phyloP scores from a whole-genome alignment of 2,329 filamentous ascomycete genomes.

The Calonectria montana region DNA sequence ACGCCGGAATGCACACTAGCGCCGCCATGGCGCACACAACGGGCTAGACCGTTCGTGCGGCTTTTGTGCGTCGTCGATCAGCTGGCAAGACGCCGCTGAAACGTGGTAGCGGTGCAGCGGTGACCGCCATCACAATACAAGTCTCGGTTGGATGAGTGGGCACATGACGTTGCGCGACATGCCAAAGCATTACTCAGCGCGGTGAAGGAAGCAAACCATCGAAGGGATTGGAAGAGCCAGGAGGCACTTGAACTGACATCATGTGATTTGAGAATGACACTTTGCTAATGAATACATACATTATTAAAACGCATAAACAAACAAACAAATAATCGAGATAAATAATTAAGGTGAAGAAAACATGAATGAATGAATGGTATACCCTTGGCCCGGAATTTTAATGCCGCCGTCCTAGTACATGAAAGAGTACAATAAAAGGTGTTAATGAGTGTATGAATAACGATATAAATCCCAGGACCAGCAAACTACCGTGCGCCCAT shows the following conservation, averaged over 20 bases:
- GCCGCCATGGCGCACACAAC: not conserved
- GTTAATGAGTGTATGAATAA: not conserved
- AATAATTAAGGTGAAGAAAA: not conserved
- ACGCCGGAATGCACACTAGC: not conserved
- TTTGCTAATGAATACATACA: not conserved
- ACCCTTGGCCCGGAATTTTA: not conserved
- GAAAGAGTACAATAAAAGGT: not conserved
- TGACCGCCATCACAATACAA: not conserved
- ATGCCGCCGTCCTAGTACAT: not conserved
- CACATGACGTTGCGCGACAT: not conserved
- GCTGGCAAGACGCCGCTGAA: not conserved
- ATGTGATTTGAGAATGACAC: not conserved
- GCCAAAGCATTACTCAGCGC: not conserved
- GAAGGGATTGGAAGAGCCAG: not conserved
- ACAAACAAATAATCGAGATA: not conserved
- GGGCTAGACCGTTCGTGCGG: slow-evolving; percentile 2
- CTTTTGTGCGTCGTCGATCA: slow-evolving; percentile 6
- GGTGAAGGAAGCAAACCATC: not conserved
- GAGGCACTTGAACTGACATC: not conserved
- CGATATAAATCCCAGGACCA: not conserved
- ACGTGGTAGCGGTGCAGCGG: not conserved
- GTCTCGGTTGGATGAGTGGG: not conserved
- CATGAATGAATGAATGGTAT: not conserved
- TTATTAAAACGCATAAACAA: not conserved
- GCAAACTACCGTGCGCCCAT: not conserved